Conservation (phyloP, 106 monocot species). For the Acorus gramineus region DNA sequence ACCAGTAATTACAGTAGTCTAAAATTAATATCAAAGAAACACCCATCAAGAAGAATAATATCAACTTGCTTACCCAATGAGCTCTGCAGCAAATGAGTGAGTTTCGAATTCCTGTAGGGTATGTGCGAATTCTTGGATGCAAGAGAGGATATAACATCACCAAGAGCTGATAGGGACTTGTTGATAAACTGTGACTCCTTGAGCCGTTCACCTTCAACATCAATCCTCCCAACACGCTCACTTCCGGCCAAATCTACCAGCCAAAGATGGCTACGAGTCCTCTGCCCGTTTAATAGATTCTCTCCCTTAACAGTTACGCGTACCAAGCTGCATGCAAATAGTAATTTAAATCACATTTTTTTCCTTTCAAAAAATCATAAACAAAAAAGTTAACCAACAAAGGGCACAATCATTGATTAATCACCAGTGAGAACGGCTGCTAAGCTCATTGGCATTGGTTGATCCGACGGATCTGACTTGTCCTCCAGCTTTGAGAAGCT, state of each 20-base stretch:
- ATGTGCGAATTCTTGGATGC: slow-evolving; percentile 83
- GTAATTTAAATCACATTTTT: too few relatives aligned
- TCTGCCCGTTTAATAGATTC: slow-evolving; percentile 47
- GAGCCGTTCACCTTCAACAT: slow-evolving; percentile 84
- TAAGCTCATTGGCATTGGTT: slow-evolving; percentile 87
- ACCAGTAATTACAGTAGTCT: too few relatives aligned
- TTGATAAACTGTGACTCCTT: slow-evolving; percentile 98
- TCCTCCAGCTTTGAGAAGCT: slow-evolving; percentile 52
- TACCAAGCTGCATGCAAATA: slow-evolving; percentile 50
- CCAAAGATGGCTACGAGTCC: slow-evolving; percentile 70
- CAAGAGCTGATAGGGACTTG: slow-evolving; percentile 85
- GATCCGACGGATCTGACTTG: slow-evolving; percentile 84
- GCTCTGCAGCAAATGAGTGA: slow-evolving; percentile 91
- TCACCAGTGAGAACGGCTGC: slow-evolving; percentile 95
- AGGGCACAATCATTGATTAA: neutral
- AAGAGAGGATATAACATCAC: slow-evolving; percentile 86
- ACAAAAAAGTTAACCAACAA: neutral
- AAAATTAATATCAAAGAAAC: too few relatives aligned
- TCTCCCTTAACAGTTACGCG: slow-evolving; percentile 60
- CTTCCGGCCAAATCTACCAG: slow-evolving; percentile 96
- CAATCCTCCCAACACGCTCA: slow-evolving; percentile 76
- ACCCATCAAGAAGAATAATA: too few relatives aligned
- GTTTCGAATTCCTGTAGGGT: slow-evolving; percentile 97
- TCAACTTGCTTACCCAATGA: slow-evolving; percentile 49
- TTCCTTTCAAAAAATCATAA: too few relatives aligned